Base-by-base conservation (phyloP, 768 basidiomycete species). In the Panus rudis region DNA sequence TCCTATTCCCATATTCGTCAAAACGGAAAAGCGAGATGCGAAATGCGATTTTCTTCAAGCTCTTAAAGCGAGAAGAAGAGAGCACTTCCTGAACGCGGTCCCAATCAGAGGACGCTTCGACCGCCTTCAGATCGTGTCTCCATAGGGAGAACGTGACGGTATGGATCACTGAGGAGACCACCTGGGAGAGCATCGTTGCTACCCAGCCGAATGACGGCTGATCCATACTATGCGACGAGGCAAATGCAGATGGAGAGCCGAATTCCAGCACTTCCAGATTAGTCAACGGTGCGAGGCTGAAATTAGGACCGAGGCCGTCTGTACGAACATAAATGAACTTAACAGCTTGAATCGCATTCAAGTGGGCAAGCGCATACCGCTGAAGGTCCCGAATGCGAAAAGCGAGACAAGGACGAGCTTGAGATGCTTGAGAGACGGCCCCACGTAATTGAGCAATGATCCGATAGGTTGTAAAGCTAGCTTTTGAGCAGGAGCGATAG, bases 181-280 rank as follows among this genome's bases (percentile, higher is more conserved):
- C 39, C 20, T 42, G 37, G n/a, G 35, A 22, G 19, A 51, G 49
- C 38, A 47, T 39, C 19, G 25, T 26, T 22, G 49, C 42, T 30
- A 47, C 42, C 49, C 49, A 51, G 6, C 11, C 41, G 39, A 47
- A 46, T 10, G 45, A 46, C 10, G 45, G 16, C 39, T 51, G 45
- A 31, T 51, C 49, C 5, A 46, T 42, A 14, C 42, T 46, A 27
- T 51, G 47, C 24, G 43, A 26, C 3, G 31, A 37, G 8, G 49
- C 37, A 30, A 40, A 47, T 17, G 41, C 40, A 14, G 49, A 45
- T 13, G 49, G 49, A 6, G 49, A 51, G 42, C 49, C 42, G 16
- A 51, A 45, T 22, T 51, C 49, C 20, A 51, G 34, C 3, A 26
- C 26, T 19, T 31, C 20, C 20, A 51, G 39, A 14, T 47, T 34